Base-by-base conservation (phyloP, 1,139 yeast genomes). In the Eremothecium coryli region DNA sequence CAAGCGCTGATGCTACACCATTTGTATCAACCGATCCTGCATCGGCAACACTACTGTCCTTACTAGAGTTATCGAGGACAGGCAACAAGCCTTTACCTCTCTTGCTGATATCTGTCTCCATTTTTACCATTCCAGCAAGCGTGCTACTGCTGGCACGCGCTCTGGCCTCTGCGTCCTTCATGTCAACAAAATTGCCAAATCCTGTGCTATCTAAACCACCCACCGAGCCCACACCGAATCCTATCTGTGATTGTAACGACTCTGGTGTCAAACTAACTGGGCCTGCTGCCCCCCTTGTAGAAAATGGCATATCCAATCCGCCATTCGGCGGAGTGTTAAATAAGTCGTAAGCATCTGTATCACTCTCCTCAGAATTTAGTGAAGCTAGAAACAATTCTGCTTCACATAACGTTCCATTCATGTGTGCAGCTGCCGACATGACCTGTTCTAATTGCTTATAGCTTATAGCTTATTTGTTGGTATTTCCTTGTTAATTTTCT, bases 221-320 rank as follows among this genome's bases (percentile, higher is more conserved):
- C 5, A 4, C 22, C 12, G 22, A n/a, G 10, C 22, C 30, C 21
- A 14, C 3, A 11, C 9, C 30, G 17, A 14, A 27, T 3, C 30
- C 30, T 3, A n/a, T 17, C 24, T 29, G 14, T 13, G 43, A 38
- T 26, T 40, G 43, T 18, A 32, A 42, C 7, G 45, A 42, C 32
- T 44, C 48, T 14, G 48, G 48, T 4, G 48, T 44, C 22, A 44
- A 32, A 18, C 40, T 33, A 31, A 38, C 29, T 4, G 36, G 37
- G 6, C 29, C 38, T 15, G 22, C 22, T 9, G 22, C 22, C 9
- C 10, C 22, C 8, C 13, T 7, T 3, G n/a, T 9, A n/a, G n/a
- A 20, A 17, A 27, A 18, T 17, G 30, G 14, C 22, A 14, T 14
- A 6, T 27, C 9, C 11, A 17, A 20, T 4, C 12, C 30, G 10